Evolutionary conservation across 2,329 filamentous ascomycete genomes (phyloP).

Genomic region (Ascochyta fabae): DNA sequence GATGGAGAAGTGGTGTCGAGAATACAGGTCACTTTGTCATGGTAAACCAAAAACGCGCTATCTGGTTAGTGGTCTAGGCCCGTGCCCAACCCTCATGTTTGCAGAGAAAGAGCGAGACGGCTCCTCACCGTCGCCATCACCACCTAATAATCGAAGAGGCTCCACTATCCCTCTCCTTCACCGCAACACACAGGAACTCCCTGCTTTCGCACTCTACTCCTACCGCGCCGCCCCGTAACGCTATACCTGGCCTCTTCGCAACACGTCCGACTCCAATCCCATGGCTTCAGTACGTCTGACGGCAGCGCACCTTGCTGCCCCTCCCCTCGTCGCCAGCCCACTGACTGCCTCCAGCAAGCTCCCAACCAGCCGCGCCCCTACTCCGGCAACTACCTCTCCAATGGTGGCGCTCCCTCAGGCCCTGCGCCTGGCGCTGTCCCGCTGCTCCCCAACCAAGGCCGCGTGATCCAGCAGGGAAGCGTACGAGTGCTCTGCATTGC

Average conservation of each 20-base stretch:
- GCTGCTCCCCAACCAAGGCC: slow-evolving; percentile 60
- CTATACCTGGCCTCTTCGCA: slow-evolving; percentile 30
- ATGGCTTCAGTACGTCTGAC: slow-evolving; percentile 46
- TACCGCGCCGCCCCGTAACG: slow-evolving; percentile 16
- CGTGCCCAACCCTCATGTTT: slow-evolving; percentile 30
- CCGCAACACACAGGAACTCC: slow-evolving; percentile 12
- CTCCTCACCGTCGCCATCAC: slow-evolving; percentile 37
- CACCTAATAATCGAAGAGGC: slow-evolving; percentile 31
- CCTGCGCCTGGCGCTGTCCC: slow-evolving; percentile 54
- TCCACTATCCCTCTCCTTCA: slow-evolving; percentile 22
- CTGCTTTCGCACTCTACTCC: slow-evolving; percentile 12
- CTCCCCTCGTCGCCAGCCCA: slow-evolving; percentile 13
- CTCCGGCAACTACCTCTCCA: slow-evolving; percentile 56
- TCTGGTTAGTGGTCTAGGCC: slow-evolving; percentile 1
- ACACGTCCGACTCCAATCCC: slow-evolving; percentile 33
- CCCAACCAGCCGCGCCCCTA: slow-evolving; percentile 59
- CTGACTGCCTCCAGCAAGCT: slow-evolving; percentile 53
- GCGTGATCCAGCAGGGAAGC: slow-evolving; percentile 58
- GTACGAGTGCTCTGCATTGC: slow-evolving; percentile 59
- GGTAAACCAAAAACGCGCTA: slow-evolving; percentile 31
- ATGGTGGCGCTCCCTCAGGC: slow-evolving; percentile 53
- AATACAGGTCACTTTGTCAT: slow-evolving; percentile 24
- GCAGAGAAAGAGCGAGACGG: slow-evolving; percentile 24
- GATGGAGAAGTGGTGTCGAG: slow-evolving; percentile 4
- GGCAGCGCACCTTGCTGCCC: slow-evolving; percentile 9